These are phyloP conservation scores for Sporothrix phasma DNA, from an alignment of 2,329 filamentous ascomycete genomes.

Conservation along the genomic window DNA sequence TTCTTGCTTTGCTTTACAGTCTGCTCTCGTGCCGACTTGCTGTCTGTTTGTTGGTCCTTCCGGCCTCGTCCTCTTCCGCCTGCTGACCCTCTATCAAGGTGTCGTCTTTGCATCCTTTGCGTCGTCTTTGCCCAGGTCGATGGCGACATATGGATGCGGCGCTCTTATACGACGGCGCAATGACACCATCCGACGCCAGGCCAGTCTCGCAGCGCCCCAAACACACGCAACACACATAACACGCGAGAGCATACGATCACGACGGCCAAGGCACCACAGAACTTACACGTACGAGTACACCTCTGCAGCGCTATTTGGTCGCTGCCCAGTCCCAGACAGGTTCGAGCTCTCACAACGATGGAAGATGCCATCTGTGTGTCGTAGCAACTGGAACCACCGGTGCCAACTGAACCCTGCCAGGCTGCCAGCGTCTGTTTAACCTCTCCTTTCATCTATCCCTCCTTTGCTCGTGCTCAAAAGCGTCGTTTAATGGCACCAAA, in stretches of 20 bases:
- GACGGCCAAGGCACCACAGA: too few relatives aligned
- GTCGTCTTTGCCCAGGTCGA: neutral
- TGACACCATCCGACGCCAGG: neutral
- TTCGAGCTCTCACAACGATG: neutral
- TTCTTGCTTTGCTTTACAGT: neutral
- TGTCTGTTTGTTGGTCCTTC: neutral
- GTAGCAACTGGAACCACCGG: too few relatives aligned
- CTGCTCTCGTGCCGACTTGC: too few relatives aligned
- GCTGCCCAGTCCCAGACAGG: neutral
- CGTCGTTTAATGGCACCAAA: too few relatives aligned
- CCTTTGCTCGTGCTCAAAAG: too few relatives aligned
- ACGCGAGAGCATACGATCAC: too few relatives aligned
- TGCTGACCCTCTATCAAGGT: too few relatives aligned
- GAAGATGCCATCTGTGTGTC: neutral
- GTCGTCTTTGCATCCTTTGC: neutral
- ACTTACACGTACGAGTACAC: too few relatives aligned
- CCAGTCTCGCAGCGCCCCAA: neutral
- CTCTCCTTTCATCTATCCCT: too few relatives aligned
- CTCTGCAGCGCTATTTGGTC: neutral
- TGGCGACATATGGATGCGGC: neutral
- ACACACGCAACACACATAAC: too few relatives aligned
- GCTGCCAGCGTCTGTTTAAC: too few relatives aligned
- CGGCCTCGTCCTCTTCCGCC: neutral
- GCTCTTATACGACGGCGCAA: neutral
- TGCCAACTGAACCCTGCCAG: too few relatives aligned